These are phyloP conservation scores for Amauroascus niger DNA, from an alignment of 2,329 filamentous ascomycete genomes.

Conservation along the genomic window DNA sequence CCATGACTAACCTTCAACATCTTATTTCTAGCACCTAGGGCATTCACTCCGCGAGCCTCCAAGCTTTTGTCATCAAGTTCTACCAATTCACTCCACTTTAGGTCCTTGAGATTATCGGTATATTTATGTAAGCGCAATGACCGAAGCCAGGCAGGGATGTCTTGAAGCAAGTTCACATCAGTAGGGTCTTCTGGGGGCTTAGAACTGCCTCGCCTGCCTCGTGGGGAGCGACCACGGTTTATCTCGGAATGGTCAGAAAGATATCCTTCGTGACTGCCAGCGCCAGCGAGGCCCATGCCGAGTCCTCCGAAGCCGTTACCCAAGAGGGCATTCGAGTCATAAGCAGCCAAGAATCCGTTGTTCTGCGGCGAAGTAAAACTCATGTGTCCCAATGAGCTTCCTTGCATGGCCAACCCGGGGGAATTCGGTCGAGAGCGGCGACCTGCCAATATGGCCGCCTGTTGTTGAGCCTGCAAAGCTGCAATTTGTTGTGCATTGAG, in stretches of 20 bases:
- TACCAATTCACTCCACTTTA: slow-evolving; percentile 90
- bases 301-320: slow-evolving; percentile 62
- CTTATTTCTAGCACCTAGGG: slow-evolving; percentile 86
- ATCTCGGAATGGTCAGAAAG: slow-evolving; percentile 91
- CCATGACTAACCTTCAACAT: slow-evolving; percentile 70
- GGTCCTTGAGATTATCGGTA: slow-evolving; percentile 93
- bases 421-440: slow-evolving; percentile 75
- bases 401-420: slow-evolving; percentile 74
- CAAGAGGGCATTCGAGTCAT: slow-evolving; percentile 63
- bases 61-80: slow-evolving; percentile 87
- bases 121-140: slow-evolving; percentile 96
- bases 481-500: slow-evolving; percentile 77
- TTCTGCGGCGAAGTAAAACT: slow-evolving; percentile 81
- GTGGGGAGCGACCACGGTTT: slow-evolving; percentile 77
- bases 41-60: slow-evolving; percentile 88
- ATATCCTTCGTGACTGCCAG: slow-evolving; percentile 69
- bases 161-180: slow-evolving; percentile 77
- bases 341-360: slow-evolving; percentile 87
- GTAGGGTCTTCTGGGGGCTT: slow-evolving; percentile 98
- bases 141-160: slow-evolving; percentile 92
- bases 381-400: slow-evolving; percentile 45
- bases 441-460: slow-evolving; percentile 40
- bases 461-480: slow-evolving; percentile 62
- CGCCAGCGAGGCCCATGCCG: slow-evolving; percentile 62
- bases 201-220: slow-evolving; percentile 83